These are phyloP conservation scores for Boletus sp. DNA, from an alignment of 1,284 basidiomycete species.

Conservation along the genomic window DNA sequence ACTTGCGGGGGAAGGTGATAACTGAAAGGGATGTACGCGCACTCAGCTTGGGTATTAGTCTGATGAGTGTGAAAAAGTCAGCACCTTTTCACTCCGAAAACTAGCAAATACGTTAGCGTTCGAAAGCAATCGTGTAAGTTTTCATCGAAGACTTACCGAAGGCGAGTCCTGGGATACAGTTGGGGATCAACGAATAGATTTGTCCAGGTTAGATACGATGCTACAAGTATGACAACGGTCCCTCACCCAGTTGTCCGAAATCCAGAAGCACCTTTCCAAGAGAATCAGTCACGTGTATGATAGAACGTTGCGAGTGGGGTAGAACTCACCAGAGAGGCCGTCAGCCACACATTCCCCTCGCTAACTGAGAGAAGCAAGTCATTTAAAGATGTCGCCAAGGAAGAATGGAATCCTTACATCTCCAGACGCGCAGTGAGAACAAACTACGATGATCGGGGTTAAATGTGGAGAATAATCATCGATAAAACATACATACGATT, in stretches of 20 bases:
- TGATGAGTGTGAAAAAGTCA: constrained; percentile 7
- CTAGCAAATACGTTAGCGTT: constrained; percentile 24
- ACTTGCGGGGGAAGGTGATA: constrained; percentile 11
- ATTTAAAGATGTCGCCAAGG: not conserved
- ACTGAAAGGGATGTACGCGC: constrained; percentile 9
- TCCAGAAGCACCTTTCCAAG: constrained; percentile 43
- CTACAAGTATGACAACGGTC: not conserved
- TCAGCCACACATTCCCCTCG: constrained; percentile 53
- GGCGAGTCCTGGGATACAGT: constrained; percentile 12
- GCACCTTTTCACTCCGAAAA: constrained; percentile 50
- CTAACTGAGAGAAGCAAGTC: constrained; percentile 48
- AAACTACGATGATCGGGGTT: no score
- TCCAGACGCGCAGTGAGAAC: no score
- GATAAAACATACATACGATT: no score
- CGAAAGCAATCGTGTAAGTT: not conserved
- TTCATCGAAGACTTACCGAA: constrained; percentile 14
- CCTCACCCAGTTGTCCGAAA: constrained; percentile 49
- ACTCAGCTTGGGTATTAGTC: constrained; percentile 21
- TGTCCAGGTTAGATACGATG: constrained; percentile 2
- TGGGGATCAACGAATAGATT: not conserved
- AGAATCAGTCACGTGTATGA: not conserved
- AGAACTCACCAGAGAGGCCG: constrained; percentile 52
- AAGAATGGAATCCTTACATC: not conserved
- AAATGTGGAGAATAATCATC: no score
- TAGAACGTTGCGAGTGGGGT: not conserved